Base-by-base conservation (phyloP, 257 asterid genomes). In the Lantana camara region DNA sequence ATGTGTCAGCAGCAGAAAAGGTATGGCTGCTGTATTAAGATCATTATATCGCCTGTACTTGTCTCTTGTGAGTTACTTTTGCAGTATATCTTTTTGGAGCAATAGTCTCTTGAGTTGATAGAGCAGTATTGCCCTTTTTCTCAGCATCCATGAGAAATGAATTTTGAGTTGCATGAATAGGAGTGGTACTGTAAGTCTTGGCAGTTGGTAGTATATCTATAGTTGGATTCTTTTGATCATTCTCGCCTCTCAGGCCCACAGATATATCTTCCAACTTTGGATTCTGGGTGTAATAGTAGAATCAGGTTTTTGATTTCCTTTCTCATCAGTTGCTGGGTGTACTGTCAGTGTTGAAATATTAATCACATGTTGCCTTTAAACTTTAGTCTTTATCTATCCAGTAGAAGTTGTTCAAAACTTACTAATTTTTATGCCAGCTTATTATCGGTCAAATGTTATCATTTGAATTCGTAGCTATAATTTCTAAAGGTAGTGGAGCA, bases 1-100 rank as follows among this genome's bases (percentile, higher is more conserved):
- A 85, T 79, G 73, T 82, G 40, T 81, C 96, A 20, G 80, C 93
- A 20, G 97, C 89, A 61, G 99, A 90, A 65, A 94, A 88, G 96
- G 97, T 88, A 67, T 66, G 51, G 41, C 5, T 68, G 45, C 75
- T 57, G 59, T 64, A 63, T 45, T 16, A 69, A 12, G 15, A 37
- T 60, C 24, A 38, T 59, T 32, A 29, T 50, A 46, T 30, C 29
- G 24, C 21, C 51, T 60, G 17, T 34, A 17, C 51, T 46, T 58
- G 34, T 51, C 38, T 69, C 63, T 24, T 27, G 20, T 21, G 16
- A 13, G 47, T 45, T 40, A 1, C 21, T 56, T 34, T 51, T 32
- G 11, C 12, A 17, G 47, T 20, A 27, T 50, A 27, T 32, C 9
- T 37, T 54, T 34, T 45, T 21, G n/a, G 23, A 55, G 44, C 16